These are phyloP conservation scores for Vitis vinifera DNA, from an alignment of 164 flowering plant species.

Conservation along the genomic window ASM3070453v1 NC_081808.1:1568001-1568500, in stretches of 20 bases:
- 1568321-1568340: not conserved
- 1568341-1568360: not conserved
- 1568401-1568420: not conserved
- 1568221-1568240: no score
- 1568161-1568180: not conserved
- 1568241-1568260: slow-evolving; percentile 92
- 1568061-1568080: slow-evolving; percentile 94
- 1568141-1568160: not conserved
- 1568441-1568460: no score
- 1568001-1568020: slow-evolving; percentile 98
- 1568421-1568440: not conserved
- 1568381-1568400: not conserved
- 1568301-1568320: slow-evolving; percentile 87
- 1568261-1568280: slow-evolving; percentile 86
- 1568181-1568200: no score
- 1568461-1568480: no score
- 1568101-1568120: not conserved
- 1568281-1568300: slow-evolving; percentile 84
- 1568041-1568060: slow-evolving; percentile 81
- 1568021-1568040: slow-evolving; percentile 89
- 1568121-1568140: not conserved
- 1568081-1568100: not conserved
- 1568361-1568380: not conserved
- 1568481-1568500: no score
- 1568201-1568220: no score